phyloP scores from a whole-genome alignment of 441 rosid species.

The Geranium incanum region DNA sequence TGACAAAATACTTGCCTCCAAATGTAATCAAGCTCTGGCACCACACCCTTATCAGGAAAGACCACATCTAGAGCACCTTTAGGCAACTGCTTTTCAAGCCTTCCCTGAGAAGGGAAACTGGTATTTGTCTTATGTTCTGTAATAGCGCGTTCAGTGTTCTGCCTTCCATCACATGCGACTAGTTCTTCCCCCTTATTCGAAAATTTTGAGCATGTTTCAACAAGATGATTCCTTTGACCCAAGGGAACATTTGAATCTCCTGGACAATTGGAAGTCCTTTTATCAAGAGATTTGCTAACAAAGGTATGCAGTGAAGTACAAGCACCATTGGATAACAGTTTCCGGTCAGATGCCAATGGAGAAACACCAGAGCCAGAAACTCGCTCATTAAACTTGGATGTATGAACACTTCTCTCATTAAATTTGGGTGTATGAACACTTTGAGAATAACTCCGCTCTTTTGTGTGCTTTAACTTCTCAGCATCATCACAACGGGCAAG shows the following conservation, averaged over 20 bases:
- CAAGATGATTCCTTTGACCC: not conserved
- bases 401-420: not conserved
- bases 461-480: constrained; percentile 18
- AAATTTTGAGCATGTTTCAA: constrained; percentile 11
- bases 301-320: not conserved
- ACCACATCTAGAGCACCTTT: constrained; percentile 2
- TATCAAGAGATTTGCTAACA: constrained; percentile 13
- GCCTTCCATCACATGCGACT: constrained; percentile 14
- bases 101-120: constrained; percentile 5
- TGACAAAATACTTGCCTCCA: constrained; percentile 25
- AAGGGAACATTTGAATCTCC: constrained; percentile 12
- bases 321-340: constrained; percentile 3
- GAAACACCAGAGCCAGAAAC: not conserved
- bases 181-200: constrained; percentile 10
- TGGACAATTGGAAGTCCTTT: constrained; percentile 6
- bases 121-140: constrained; percentile 13
- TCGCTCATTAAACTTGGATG: constrained; percentile 3
- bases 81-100: constrained; percentile 7
- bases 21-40: constrained; percentile 22
- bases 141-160: constrained; percentile 4
- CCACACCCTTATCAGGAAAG: constrained; percentile 16
- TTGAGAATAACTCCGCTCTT: not conserved
- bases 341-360: constrained; percentile 13
- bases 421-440: not conserved
- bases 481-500: constrained; percentile 15